Conservation (phyloP, 1,284 basidiomycete species). For the Ustilago sp. region DNA sequence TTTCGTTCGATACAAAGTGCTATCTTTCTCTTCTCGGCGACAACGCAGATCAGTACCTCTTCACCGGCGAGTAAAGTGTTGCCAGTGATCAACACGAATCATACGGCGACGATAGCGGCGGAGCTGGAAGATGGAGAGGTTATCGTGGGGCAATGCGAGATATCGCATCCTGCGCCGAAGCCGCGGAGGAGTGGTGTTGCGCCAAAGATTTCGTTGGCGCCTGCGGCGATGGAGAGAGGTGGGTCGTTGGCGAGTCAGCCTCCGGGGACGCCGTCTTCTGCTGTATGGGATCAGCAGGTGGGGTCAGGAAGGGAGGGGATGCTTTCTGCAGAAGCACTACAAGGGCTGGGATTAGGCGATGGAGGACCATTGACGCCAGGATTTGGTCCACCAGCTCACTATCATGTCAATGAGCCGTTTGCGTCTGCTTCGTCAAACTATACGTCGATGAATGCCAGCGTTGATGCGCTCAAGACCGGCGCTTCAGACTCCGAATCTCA, state of each 20-base stretch:
- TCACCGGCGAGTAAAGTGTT: slow-evolving; percentile 76
- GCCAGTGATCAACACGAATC: slow-evolving; percentile 92
- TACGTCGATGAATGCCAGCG: slow-evolving; percentile 35
- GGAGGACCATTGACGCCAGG: slow-evolving; percentile 35
- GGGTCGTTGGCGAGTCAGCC: slow-evolving; percentile 11
- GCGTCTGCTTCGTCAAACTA: slow-evolving; percentile 24
- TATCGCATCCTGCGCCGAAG: slow-evolving; percentile 82
- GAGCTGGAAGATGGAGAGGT: slow-evolving; percentile 81
- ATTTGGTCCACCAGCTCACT: slow-evolving; percentile 47
- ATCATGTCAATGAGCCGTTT: slow-evolving; percentile 27
- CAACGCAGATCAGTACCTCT: slow-evolving; percentile 76
- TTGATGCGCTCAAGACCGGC: slow-evolving; percentile 13
- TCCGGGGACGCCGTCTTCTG: slow-evolving; percentile 44
- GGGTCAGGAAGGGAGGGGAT: not conserved
- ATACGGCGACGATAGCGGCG: slow-evolving; percentile 96
- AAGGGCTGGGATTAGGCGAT: slow-evolving; percentile 15
- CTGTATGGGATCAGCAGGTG: slow-evolving; percentile 47
- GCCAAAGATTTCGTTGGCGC: not conserved
- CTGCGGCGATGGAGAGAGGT: slow-evolving; percentile 7
- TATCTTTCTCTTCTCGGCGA: slow-evolving; percentile 93
- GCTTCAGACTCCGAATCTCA: slow-evolving; percentile 5
- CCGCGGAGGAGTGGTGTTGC: not conserved
- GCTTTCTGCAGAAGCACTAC: slow-evolving; percentile 13
- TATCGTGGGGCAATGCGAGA: slow-evolving; percentile 94
- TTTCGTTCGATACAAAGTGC: slow-evolving; percentile 76